Percentiles rank a stretch among this genome's conserved stretches.
Evolutionary conservation across 805 yeast genomes (phyloP).

Genomic region (Komagataella populi): DNA sequence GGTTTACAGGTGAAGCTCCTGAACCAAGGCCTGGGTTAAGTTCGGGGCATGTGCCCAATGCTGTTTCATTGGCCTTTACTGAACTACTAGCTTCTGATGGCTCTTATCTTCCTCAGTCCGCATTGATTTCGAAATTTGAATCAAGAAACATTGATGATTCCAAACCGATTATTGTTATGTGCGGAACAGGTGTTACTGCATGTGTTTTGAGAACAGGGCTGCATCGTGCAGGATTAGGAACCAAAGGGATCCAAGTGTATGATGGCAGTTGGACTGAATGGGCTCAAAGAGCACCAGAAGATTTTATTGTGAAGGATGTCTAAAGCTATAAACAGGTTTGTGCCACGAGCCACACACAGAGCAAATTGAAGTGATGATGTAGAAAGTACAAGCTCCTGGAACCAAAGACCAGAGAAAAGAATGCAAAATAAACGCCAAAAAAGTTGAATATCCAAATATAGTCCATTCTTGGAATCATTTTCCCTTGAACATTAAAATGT

Average conservation of each 20-base stretch:
- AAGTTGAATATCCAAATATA: constrained; percentile 17
- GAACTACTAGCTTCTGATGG: constrained; percentile 32
- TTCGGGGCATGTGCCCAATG: constrained; percentile 82
- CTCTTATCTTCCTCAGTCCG: not conserved
- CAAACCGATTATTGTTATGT: constrained; percentile 72
- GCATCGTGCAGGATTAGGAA: constrained; percentile 33
- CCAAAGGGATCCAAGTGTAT: constrained; percentile 39
- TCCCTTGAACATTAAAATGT: constrained; percentile 38
- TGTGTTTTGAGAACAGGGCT: constrained; percentile 72
- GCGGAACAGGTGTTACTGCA: constrained; percentile 96
- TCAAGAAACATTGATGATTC: constrained; percentile 22
- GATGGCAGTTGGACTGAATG: constrained; percentile 92
- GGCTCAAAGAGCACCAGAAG: constrained; percentile 59
- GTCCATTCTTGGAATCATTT: constrained; percentile 25
- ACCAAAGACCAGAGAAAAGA: constrained; percentile 62
- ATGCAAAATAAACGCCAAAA: constrained; percentile 35
- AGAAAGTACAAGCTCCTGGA: constrained; percentile 75
- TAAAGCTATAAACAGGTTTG: constrained; percentile 17
- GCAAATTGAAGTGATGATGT: constrained; percentile 59
- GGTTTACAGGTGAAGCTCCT: constrained; percentile 70
- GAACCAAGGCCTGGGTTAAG: constrained; percentile 86
- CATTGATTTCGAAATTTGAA: constrained; percentile 30
- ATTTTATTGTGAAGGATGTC: constrained; percentile 31
- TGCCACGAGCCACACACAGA: constrained; percentile 41
- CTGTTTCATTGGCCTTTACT: constrained; percentile 63